phyloP scores from a whole-genome alignment of 2,329 filamentous ascomycete species.

The Hypomyces rosellus region DNA sequence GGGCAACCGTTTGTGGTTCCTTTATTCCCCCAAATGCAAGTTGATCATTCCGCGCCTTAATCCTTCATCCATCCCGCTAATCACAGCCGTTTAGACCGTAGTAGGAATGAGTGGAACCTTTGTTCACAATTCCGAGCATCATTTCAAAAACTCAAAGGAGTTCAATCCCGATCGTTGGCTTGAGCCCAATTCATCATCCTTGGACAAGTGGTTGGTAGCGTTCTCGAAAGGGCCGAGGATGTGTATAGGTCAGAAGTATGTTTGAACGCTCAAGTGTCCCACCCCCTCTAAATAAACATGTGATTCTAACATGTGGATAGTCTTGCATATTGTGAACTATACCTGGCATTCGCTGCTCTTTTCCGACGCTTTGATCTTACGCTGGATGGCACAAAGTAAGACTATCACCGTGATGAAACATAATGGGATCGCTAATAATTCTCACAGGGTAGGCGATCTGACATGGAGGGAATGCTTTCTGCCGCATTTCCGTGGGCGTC shows the following conservation, averaged over 20 bases:
- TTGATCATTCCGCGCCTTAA: background rate
- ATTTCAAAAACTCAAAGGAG: background rate
- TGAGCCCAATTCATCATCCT: background rate
- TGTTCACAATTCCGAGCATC: background rate
- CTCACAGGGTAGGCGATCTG: background rate
- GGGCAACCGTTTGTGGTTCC: background rate
- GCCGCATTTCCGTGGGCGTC: background rate
- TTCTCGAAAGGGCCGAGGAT: background rate
- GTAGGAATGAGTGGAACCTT: background rate
- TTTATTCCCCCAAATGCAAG: background rate
- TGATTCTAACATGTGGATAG: background rate
- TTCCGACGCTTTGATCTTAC: background rate
- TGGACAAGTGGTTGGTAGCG: background rate
- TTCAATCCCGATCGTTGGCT: constrained; percentile 1
- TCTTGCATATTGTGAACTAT: background rate
- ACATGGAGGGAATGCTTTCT: background rate
- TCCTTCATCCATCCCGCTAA: background rate
- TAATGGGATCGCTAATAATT: background rate
- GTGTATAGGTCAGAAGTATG: background rate
- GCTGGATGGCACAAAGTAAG: background rate
- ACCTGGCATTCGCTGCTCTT: background rate
- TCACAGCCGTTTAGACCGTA: background rate
- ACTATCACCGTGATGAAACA: background rate
- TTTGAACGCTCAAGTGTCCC: background rate
- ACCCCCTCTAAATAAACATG: background rate